A percentile compares a stretch with the other conserved stretches of the same genome.
phyloP scores from a whole-genome alignment of 75 land plant species.

The Azolla pinnata region DNA sequence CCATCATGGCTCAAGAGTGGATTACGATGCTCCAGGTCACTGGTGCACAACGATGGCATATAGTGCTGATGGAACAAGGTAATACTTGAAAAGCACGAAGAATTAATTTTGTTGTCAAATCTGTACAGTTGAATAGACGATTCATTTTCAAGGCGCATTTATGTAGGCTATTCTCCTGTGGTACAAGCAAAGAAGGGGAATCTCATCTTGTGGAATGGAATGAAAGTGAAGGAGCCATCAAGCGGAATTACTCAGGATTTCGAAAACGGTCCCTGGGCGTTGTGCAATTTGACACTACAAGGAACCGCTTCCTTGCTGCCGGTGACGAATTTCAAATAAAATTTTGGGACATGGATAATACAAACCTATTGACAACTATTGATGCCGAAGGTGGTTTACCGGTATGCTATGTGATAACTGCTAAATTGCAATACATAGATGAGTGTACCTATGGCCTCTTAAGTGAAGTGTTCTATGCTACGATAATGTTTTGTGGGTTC shows the following conservation, averaged over 20 bases:
- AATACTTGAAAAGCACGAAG: not conserved
- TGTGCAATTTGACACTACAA: slow-evolving; percentile 61
- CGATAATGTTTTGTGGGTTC: not conserved
- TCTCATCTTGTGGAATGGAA: slow-evolving; percentile 70
- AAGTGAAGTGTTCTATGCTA: not conserved
- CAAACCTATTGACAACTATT: slow-evolving; percentile 30
- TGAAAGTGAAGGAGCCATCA: slow-evolving; percentile 71
- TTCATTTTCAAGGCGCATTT: not conserved
- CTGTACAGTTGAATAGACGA: not conserved
- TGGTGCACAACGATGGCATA: slow-evolving; percentile 92
- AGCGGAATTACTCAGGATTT: slow-evolving; percentile 52
- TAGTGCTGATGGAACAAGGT: slow-evolving; percentile 91
- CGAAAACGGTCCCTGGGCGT: slow-evolving; percentile 42
- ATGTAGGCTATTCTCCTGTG: slow-evolving; percentile 62
- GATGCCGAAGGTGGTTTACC: slow-evolving; percentile 67
- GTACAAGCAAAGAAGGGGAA: slow-evolving; percentile 71
- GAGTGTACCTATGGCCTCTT: not conserved
- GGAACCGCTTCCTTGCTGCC: slow-evolving; percentile 61
- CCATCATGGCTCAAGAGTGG: slow-evolving; percentile 59
- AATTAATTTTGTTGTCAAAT: not conserved
- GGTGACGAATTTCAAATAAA: slow-evolving; percentile 69
- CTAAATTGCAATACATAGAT: not conserved
- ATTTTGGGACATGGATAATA: slow-evolving; percentile 74
- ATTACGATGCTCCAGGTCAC: slow-evolving; percentile 82
- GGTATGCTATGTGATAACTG: slow-evolving; percentile 20